Base-by-base conservation (phyloP, 768 basidiomycete genomes). In the Heimioporus sp. region DNA sequence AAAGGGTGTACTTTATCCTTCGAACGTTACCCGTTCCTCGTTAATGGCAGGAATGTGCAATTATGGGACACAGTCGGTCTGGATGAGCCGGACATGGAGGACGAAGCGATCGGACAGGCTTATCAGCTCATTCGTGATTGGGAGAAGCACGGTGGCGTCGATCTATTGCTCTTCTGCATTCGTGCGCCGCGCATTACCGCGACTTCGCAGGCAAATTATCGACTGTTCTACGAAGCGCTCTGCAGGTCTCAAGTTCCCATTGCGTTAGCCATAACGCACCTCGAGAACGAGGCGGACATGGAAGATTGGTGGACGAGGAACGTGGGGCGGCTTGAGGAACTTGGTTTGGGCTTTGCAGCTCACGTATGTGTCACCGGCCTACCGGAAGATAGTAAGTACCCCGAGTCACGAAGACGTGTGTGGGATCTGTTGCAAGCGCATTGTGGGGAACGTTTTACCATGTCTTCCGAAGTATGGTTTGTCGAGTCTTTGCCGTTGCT, bases 251-350 rank as follows among this genome's bases (percentile, higher is more conserved):
- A 24, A 10, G 46, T 39, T 12, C 46, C 46, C 11, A 48, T 48
- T 13, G 46, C 46, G 8, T 48, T 48, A 20, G 46, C 46, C n/a
- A 31, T 48, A n/a, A 48, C 38, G 16, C 37, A 48, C 17, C 46
- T 48, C 38, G 46, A 48, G 16, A 24, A 10, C 2, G 46, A 48
- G 20, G n/a, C 19, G 3, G 46, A 39, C 20, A 48, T 48, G 46
- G 46, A 48, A 11, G 11, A 31, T 13, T 48, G 46, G 46, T 48
- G 46, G 46, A 48, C 46, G 36, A 47, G 36, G 46, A 47, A 47
- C 15, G 28, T 28, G 13, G 37, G 17, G 3, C 15, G 7, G 11
- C n/a, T 47, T 17, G 37, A 47, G n/a, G 3, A 20, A 5, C n/a
- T 38, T 17, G 46, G 46, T 10, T 19, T 47, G 6, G 30, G 28